Percentiles rank a stretch among this genome's conserved stretches.
Evolutionary conservation across 371 early-diverging fungal genomes (phyloP).

Genomic region (Batkoa obscura): DNA sequence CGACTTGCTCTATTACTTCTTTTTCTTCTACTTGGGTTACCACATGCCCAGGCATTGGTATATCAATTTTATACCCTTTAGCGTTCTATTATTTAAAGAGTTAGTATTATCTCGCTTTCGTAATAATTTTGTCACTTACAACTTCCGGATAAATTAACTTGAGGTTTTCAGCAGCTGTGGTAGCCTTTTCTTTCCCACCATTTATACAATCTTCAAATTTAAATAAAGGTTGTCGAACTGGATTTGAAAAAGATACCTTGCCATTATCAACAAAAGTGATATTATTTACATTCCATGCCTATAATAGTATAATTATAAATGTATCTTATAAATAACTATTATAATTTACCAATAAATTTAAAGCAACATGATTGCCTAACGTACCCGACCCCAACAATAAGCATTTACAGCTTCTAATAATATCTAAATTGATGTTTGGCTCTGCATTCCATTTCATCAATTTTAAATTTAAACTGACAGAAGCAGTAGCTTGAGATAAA

Average conservation of each 20-base stretch:
- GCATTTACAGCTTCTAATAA: conserved; percentile 48
- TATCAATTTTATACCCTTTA: conserved; percentile 39
- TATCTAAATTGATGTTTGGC: conserved; percentile 66
- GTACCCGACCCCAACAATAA: conserved; percentile 91
- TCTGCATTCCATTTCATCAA: conserved; percentile 90
- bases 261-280: conserved; percentile 90
- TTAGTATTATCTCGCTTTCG: not conserved
- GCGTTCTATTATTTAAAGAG: conserved; percentile 23
- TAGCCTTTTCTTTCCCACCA: conserved; percentile 72
- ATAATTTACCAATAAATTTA: conserved; percentile 37
- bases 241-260: conserved; percentile 83
- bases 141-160: conserved; percentile 57
- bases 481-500: conserved; percentile 53
- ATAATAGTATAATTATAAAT: not conserved
- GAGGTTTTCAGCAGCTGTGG: conserved; percentile 59
- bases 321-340: not conserved
- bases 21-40: conserved; percentile 12
- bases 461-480: conserved; percentile 82
- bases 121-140: conserved; percentile 16
- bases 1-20: conserved; percentile 8
- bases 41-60: conserved; percentile 91
- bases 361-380: conserved; percentile 81
- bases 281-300: conserved; percentile 86
- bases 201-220: conserved; percentile 65
- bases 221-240: conserved; percentile 85